Conservation (phyloP, 1,139 yeast species). For the Kazachstania sp. region DNA sequence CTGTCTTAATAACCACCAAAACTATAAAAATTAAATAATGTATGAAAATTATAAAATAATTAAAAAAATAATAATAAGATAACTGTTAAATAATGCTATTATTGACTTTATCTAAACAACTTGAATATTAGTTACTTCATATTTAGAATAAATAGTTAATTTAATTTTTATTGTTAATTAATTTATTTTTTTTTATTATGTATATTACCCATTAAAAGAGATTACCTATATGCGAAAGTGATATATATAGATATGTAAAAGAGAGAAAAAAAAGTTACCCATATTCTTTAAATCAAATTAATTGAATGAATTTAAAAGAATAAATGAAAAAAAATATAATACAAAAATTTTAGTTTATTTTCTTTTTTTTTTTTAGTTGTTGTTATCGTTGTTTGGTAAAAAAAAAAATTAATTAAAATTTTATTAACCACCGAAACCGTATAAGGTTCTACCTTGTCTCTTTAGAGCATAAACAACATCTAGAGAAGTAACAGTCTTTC, state of each 20-base stretch:
- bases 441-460: slow-evolving; percentile 99
- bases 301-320: not conserved
- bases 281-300: not conserved
- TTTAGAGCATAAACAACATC: slow-evolving; percentile 98
- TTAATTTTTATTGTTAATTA: not conserved
- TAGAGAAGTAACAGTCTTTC: slow-evolving; percentile 98
- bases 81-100: no score
- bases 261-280: slow-evolving; percentile 1
- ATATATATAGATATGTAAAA: not conserved
- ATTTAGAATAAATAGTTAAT: not conserved
- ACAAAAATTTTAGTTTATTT: not conserved
- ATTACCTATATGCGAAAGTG: slow-evolving; percentile 1
- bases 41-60: no score
- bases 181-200: not conserved
- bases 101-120: no score
- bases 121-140: not conserved
- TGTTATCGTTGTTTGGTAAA: no score
- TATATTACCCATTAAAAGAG: slow-evolving; percentile 2
- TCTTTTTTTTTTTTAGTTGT: not conserved
- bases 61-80: no score
- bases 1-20: no score
- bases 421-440: slow-evolving; percentile 97
- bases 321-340: slow-evolving; percentile 2
- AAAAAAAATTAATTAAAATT: not conserved
- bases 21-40: no score